Evolutionary conservation across 208 protist genomes (phyloP), one percentile per base, ranked within the genome.

Genomic region (Trypanosoma scelopori): DNA sequence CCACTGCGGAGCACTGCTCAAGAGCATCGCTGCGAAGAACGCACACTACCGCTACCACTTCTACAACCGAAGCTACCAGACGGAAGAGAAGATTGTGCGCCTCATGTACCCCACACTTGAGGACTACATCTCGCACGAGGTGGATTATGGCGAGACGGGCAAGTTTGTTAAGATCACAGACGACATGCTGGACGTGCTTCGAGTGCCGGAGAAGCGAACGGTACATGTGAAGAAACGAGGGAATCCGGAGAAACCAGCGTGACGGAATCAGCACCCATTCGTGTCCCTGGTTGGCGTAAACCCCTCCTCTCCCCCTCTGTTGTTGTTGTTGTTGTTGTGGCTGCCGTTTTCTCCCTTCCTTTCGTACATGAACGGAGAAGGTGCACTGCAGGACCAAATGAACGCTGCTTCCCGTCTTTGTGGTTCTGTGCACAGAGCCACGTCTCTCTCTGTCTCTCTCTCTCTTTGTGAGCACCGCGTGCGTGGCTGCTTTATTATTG

Each of bases 21-120:
- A 66, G 49, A 79, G 56, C 27, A 66, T 79, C 20, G 76, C 71
- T 57, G 79, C 76, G n/a, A 84, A 84, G 52, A 82, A 74, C 42
- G 53, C 75, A 0, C 88, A 94, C 73, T 94, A 91, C 74, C 79
- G 85, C 39, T 84, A 74, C 56, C 88, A 94, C 78, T 91, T 91
- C 63, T 76, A 85, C 74, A 67, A 71, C 48, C 73, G 79, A 42
- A 91, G 87, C 65, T 71, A 77, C 46, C 61, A 82, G 49, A 71
- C 64, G 28, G 81, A 86, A 13, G 73, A 83, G 42, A 91, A 89
- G 58, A 66, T 85, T 55, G 88, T 94, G 45, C 84, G 88, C 0
- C 76, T 94, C 20, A 73, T 76, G 51, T 82, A 88, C 65, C 84
- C 83, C 5, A 76, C 82, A 3, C 59, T 62, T 47, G 52, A 65